Conservation (phyloP, 2,329 filamentous ascomycete genomes). For the Neonectria neomacrospora region DNA sequence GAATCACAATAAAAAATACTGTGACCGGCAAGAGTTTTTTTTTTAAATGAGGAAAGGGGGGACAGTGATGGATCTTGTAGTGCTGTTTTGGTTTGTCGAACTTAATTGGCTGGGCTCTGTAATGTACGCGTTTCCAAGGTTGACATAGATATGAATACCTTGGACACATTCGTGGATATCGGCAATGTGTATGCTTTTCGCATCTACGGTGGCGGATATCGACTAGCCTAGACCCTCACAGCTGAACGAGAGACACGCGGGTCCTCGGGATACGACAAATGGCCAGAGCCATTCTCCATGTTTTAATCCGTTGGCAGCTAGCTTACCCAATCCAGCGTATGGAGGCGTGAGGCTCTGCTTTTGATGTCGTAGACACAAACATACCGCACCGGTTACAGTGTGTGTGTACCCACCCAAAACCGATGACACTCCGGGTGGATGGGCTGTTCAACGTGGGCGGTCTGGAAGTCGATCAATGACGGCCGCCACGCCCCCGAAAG, state of each 20-base stretch:
- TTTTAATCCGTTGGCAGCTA: background rate
- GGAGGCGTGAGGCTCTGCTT: constrained; percentile 16
- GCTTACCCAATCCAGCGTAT: background rate
- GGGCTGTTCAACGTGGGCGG: constrained; percentile 6
- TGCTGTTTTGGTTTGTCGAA: background rate
- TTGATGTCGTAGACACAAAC: constrained; percentile 16
- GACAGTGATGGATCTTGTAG: background rate
- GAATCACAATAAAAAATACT: too few relatives aligned
- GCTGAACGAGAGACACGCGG: background rate
- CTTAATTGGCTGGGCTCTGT: background rate
- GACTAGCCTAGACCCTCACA: constrained; percentile 8
- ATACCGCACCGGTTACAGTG: constrained; percentile 16
- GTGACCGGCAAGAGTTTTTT: too few relatives aligned
- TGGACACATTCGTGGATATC: background rate
- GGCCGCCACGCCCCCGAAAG: constrained; percentile 4
- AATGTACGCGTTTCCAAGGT: background rate
- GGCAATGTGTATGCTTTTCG: background rate
- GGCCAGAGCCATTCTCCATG: background rate
- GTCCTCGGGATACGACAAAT: background rate
- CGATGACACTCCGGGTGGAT: background rate
- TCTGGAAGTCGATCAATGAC: constrained; percentile 10
- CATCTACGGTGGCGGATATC: background rate
- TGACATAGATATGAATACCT: background rate
- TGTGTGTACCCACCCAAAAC: constrained; percentile 7
- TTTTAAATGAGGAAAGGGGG: too few relatives aligned